Evolutionary conservation across 257 asterid genomes (phyloP).

Genomic region (Capsicum pubescens): DNA sequence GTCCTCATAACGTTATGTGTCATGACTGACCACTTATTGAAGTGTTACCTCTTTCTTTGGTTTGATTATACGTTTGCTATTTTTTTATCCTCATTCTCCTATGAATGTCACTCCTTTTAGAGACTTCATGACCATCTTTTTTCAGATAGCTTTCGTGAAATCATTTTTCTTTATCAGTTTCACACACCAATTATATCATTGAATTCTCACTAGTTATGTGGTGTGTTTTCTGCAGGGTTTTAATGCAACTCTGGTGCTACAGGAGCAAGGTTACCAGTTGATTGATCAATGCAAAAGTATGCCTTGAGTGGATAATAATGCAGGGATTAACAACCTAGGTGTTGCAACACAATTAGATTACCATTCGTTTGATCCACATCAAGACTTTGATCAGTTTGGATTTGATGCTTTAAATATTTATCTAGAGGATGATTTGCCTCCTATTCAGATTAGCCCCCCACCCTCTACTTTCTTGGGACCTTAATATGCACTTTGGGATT

Average conservation of each 20-base stretch:
- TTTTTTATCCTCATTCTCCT: too few relatives aligned
- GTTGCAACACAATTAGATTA: conserved; percentile 56
- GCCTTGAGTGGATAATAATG: conserved; percentile 52
- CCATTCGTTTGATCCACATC: conserved; percentile 62
- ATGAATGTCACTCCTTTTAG: not conserved
- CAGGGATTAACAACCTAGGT: conserved; percentile 55
- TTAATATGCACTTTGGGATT: conserved; percentile 97
- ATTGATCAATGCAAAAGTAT: conserved; percentile 24
- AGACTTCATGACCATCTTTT: not conserved
- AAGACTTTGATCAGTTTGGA: conserved; percentile 69
- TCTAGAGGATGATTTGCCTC: conserved; percentile 60
- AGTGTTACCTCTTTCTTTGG: too few relatives aligned
- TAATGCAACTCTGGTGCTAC: conserved; percentile 52
- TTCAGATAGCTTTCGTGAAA: not conserved
- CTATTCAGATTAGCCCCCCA: conserved; percentile 70
- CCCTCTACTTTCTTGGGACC: conserved; percentile 95
- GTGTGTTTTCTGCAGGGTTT: conserved; percentile 51
- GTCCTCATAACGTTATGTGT: too few relatives aligned
- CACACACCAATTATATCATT: not conserved
- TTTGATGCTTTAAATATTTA: conserved; percentile 55
- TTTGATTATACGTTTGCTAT: too few relatives aligned
- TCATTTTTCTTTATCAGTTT: not conserved
- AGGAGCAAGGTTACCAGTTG: conserved; percentile 55
- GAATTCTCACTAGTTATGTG: not conserved
- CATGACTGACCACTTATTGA: too few relatives aligned